Evolutionary conservation across 441 rosid genomes (phyloP).

Genomic region (Macaranga tanarius): DNA sequence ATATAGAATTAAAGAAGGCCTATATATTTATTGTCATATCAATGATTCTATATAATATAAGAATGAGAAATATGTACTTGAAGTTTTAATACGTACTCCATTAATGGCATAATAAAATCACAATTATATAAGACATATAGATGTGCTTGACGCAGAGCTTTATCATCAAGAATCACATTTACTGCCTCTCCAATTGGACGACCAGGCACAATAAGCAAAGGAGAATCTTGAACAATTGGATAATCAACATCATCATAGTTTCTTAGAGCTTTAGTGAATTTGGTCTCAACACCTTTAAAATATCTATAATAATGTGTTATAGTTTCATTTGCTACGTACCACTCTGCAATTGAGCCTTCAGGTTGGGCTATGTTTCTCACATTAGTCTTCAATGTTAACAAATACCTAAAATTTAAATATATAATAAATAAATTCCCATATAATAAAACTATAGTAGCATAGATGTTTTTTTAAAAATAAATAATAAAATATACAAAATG

Average conservation of each 20-base stretch:
- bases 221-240: neutral
- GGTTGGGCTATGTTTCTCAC: slow-evolving; percentile 37
- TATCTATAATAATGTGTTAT: neutral
- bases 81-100: neutral
- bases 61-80: too few species aligned
- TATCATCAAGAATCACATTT: neutral
- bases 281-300: neutral
- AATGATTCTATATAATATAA: too few species aligned
- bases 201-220: neutral
- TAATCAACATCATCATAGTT: neutral
- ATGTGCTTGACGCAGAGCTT: neutral
- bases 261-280: neutral
- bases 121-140: neutral
- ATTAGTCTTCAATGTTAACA: neutral
- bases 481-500: too few species aligned
- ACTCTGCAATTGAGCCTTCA: neutral
- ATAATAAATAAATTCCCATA: too few species aligned
- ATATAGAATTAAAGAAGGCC: too few species aligned
- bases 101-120: neutral
- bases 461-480: too few species aligned
- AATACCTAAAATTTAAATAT: neutral
- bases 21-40: too few species aligned
- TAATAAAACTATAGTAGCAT: too few species aligned
- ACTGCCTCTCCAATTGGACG: neutral
- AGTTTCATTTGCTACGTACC: neutral